A percentile compares a stretch with the other conserved stretches of the same genome.
These are phyloP conservation scores for Trichoderma oligosporum DNA, from an alignment of 2,329 filamentous ascomycete genomes.

Conservation along the genomic window DNA sequence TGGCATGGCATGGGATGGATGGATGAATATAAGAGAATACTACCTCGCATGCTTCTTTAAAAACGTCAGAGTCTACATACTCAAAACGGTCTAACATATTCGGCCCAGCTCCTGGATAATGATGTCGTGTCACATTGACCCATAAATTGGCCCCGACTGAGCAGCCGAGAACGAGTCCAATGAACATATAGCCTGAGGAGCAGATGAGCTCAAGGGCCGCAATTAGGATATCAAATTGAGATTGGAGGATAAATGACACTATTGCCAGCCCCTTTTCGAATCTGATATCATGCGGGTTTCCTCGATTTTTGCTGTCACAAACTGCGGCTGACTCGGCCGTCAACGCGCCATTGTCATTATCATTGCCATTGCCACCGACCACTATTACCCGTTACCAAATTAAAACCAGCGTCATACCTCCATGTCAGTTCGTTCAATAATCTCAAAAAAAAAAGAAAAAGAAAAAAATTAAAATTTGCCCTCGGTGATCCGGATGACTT, in stretches of 20 bases:
- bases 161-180: background rate
- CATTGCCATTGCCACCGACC: background rate
- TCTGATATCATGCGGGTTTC: background rate
- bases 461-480: too few species aligned
- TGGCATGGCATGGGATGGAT: too few species aligned
- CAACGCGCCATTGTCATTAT: background rate
- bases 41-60: background rate
- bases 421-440: background rate
- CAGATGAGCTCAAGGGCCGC: background rate
- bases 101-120: conserved; percentile 12
- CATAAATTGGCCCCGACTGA: background rate
- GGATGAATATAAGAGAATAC: background rate
- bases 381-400: background rate
- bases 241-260: background rate
- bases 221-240: background rate
- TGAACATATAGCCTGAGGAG: conserved; percentile 8
- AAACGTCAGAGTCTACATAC: background rate
- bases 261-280: background rate
- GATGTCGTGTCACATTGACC: conserved; percentile 11
- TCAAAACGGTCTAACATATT: background rate
- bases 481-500: background rate
- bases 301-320: background rate
- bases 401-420: conserved; percentile 33
- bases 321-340: background rate
- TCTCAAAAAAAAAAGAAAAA: background rate